phyloP scores from a whole-genome alignment of 805 yeast genomes.

The Hanseniaspora jakobsenii region DNA sequence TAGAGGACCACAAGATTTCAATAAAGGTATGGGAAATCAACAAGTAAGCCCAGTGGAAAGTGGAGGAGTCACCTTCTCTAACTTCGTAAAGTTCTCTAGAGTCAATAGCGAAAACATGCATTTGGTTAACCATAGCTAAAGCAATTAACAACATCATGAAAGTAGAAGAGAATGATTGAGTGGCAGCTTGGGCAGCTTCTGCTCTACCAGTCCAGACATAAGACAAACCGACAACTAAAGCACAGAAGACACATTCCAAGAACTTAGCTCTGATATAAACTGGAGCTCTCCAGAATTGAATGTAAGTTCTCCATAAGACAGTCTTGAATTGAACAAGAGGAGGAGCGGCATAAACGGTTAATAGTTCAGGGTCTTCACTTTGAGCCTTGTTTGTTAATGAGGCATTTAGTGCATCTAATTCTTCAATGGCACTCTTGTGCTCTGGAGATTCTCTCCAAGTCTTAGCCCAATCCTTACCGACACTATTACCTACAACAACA shows the following conservation, averaged over 20 bases:
- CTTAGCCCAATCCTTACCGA: conserved; percentile 60
- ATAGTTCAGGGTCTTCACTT: conserved; percentile 30
- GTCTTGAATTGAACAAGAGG: conserved; percentile 31
- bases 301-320: conserved; percentile 41
- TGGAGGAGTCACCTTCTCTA: conserved; percentile 61
- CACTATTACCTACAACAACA: conserved; percentile 33
- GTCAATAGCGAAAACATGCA: conserved; percentile 46
- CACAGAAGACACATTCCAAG: conserved; percentile 39
- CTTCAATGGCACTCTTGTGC: conserved; percentile 39
- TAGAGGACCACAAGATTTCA: conserved; percentile 38
- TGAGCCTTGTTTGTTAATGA: conserved; percentile 29
- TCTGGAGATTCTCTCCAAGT: conserved; percentile 47
- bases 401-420: conserved; percentile 43
- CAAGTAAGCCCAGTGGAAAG: conserved; percentile 56
- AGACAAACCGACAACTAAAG: conserved; percentile 57
- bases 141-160: conserved; percentile 45
- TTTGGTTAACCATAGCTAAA: conserved; percentile 47
- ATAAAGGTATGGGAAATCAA: conserved; percentile 34
- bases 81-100: conserved; percentile 58
- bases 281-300: conserved; percentile 58
- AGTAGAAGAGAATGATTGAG: conserved; percentile 49
- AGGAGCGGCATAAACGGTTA: conserved; percentile 38
- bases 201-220: conserved; percentile 45
- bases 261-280: conserved; percentile 46
- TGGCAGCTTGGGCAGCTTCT: conserved; percentile 50